These are phyloP conservation scores for Aschersonia sp. DNA, from an alignment of 2,329 filamentous ascomycete species.

Conservation along the genomic window DNA sequence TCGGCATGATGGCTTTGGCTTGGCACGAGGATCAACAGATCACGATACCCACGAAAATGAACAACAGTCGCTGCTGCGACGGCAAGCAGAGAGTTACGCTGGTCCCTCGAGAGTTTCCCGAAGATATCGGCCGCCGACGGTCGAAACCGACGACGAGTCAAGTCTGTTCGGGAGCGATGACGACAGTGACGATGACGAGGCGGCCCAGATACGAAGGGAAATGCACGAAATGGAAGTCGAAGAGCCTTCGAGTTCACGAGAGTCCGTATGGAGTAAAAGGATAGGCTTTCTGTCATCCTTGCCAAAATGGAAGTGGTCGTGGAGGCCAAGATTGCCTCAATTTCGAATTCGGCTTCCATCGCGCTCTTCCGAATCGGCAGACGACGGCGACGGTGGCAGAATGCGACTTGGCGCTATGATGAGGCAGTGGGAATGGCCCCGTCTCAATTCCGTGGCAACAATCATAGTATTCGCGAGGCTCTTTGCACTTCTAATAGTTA, in stretches of 20 bases:
- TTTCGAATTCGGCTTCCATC: conserved; percentile 34
- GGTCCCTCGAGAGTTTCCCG: conserved; percentile 27
- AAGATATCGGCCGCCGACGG: conserved; percentile 68
- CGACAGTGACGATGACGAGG: conserved; percentile 33
- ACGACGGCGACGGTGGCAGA: conserved; percentile 5
- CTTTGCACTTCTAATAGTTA: conserved; percentile 60
- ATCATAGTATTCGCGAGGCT: conserved; percentile 58
- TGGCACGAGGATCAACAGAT: conserved; percentile 21
- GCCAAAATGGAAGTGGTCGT: conserved; percentile 39
- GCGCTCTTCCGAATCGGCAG: conserved; percentile 11
- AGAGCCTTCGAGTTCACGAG: conserved; percentile 39
- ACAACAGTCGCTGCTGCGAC: conserved; percentile 59
- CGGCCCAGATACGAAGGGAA: conserved; percentile 59
- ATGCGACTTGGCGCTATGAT: conserved; percentile 8
- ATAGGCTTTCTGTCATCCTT: conserved; percentile 38
- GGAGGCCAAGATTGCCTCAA: conserved; percentile 38
- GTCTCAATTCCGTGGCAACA: conserved; percentile 25
- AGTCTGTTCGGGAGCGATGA: conserved; percentile 36
- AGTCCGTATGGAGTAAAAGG: conserved; percentile 38
- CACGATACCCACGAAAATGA: conserved; percentile 57
- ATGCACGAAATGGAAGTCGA: conserved; percentile 83
- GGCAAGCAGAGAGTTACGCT: conserved; percentile 28
- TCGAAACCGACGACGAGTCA: conserved; percentile 60
- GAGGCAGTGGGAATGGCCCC: conserved; percentile 17
- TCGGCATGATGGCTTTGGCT: conserved; percentile 16